These are phyloP conservation scores for Vaccinium vitisidaea DNA, from an alignment of 148 eudicot genomes.

Conservation along the genomic window DNA sequence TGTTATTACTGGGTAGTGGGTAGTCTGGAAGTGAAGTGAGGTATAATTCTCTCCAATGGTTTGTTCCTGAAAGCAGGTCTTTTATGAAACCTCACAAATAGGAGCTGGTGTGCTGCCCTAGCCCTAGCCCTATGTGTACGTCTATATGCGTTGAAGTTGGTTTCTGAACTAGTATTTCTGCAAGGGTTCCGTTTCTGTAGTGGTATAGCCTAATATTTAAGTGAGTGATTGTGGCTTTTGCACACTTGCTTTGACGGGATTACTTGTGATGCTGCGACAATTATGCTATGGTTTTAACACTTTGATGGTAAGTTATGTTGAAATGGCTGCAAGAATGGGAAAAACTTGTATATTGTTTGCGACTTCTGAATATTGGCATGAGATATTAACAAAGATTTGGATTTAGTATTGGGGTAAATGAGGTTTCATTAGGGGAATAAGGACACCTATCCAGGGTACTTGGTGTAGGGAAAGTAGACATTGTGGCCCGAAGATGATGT, in stretches of 20 bases:
- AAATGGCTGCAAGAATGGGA: neutral
- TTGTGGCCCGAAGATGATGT: neutral
- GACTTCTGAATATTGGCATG: neutral
- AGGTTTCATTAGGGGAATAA: neutral
- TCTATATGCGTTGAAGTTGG: neutral
- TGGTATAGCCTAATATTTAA: neutral
- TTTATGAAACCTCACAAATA: neutral
- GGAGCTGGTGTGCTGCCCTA: neutral
- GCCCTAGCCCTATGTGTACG: neutral
- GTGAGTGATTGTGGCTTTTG: neutral
- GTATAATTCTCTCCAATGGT: neutral
- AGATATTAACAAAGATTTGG: neutral
- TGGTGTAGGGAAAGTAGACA: neutral
- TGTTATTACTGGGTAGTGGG: neutral
- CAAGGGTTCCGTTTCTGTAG: neutral
- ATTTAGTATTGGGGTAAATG: neutral
- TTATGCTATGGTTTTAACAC: neutral
- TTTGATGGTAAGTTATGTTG: neutral
- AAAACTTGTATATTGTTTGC: neutral
- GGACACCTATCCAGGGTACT: neutral
- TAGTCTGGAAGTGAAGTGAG: neutral
- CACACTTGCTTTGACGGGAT: neutral
- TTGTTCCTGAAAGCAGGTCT: neutral
- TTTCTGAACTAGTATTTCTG: neutral
- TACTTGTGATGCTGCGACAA: slow-evolving; percentile 3